Conservation (phyloP, 768 basidiomycete genomes). For the Neoboletus magnificus region DNA sequence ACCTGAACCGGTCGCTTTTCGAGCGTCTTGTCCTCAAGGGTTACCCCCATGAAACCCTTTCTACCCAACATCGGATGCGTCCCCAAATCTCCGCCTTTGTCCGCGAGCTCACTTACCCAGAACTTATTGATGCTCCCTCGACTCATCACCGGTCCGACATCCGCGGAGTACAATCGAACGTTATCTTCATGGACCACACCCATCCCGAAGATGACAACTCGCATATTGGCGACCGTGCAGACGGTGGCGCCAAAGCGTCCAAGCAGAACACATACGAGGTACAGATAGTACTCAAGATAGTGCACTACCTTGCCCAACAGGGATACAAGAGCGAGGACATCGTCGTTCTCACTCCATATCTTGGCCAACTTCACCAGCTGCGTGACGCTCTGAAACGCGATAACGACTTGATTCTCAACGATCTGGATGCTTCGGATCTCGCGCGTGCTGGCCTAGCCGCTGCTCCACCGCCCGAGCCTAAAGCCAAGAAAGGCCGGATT, state of each 20-base stretch:
- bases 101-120: conserved; percentile 63
- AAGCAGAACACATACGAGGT: conserved; percentile 62
- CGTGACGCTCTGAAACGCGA: conserved; percentile 40
- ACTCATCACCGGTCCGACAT: conserved; percentile 50
- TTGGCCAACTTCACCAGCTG: conserved; percentile 58
- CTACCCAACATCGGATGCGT: conserved; percentile 67
- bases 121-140: conserved; percentile 51
- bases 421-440: conserved; percentile 58
- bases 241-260: conserved; percentile 45
- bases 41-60: conserved; percentile 57
- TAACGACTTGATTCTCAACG: conserved; percentile 58
- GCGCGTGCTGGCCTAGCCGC: conserved; percentile 50
- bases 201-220: conserved; percentile 50
- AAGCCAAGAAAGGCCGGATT: conserved; percentile 37
- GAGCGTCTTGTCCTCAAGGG: conserved; percentile 52
- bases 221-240: conserved; percentile 41
- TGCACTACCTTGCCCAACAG: conserved; percentile 64
- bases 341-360: conserved; percentile 68
- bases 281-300: conserved; percentile 60
- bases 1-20: conserved; percentile 56
- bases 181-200: conserved; percentile 60
- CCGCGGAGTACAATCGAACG: conserved; percentile 51
- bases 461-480: conserved; percentile 31
- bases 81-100: conserved; percentile 66
- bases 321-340: conserved; percentile 60